A percentile compares a stretch with the other conserved stretches of the same genome.
These are phyloP conservation scores for Aurinia saxatilis DNA, from an alignment of 345 rosid species.

Conservation along the genomic window DNA sequence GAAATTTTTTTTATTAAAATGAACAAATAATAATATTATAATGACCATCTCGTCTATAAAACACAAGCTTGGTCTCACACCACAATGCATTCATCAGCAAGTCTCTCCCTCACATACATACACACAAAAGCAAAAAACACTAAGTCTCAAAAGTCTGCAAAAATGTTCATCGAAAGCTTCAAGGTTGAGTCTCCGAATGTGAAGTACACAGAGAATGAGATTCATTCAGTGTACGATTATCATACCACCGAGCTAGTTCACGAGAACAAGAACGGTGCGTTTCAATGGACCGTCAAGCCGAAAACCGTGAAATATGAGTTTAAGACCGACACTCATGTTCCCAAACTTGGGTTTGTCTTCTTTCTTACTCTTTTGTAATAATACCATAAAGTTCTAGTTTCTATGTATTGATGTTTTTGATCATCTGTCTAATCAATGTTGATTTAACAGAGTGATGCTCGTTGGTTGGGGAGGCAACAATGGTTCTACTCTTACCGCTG, in stretches of 20 bases:
- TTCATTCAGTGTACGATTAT: conserved; percentile 77
- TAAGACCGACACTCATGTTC: conserved; percentile 66
- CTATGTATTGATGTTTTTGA: background rate
- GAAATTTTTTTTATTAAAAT: background rate
- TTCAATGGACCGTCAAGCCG: conserved; percentile 86
- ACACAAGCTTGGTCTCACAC: background rate
- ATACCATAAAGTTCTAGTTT: background rate
- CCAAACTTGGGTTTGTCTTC: conserved; percentile 71
- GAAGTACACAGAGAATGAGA: conserved; percentile 73
- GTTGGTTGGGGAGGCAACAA: conserved; percentile 99
- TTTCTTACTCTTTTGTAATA: background rate
- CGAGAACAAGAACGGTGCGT: conserved; percentile 68
- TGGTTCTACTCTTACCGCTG: conserved; percentile 88
- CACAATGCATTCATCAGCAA: conserved; percentile 9
- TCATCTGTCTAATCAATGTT: background rate
- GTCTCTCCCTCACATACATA: background rate
- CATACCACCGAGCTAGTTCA: conserved; percentile 94
- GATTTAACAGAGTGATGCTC: conserved; percentile 67
- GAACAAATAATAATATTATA: background rate
- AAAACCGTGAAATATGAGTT: conserved; percentile 84
- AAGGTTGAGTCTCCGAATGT: conserved; percentile 89
- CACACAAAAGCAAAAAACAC: too few species aligned
- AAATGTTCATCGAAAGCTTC: conserved; percentile 82
- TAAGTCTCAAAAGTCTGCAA: background rate
- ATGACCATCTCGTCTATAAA: conserved; percentile 12